phyloP scores from a whole-genome alignment of 2,329 filamentous ascomycete species.

The Exophiala mesophila region DNA sequence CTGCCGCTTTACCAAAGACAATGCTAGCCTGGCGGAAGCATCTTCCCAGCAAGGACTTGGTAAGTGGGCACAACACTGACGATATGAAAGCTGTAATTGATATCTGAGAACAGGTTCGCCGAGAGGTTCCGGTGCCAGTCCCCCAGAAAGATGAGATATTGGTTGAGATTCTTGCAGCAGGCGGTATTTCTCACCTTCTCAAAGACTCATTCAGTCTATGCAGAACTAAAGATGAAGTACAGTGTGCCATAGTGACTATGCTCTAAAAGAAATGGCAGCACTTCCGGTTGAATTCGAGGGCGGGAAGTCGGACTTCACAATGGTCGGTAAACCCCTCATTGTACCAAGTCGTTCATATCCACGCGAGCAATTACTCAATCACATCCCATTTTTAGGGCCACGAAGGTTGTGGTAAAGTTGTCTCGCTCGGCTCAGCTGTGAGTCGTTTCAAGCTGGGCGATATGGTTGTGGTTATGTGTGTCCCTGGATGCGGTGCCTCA shows the following conservation, averaged over 20 bases:
- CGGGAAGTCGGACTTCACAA: neutral
- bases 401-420: slow-evolving; percentile 15
- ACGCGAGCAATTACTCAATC: too few species aligned
- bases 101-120: neutral
- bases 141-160: neutral
- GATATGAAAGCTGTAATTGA: too few species aligned
- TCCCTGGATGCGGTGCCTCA: neutral
- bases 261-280: neutral
- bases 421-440: slow-evolving; percentile 5
- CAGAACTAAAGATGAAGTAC: too few species aligned
- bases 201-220: too few species aligned
- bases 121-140: neutral
- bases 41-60: neutral
- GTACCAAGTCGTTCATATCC: too few species aligned
- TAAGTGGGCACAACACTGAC: neutral
- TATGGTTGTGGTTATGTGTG: neutral
- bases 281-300: neutral
- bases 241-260: neutral
- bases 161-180: neutral
- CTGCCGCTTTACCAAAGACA: neutral
- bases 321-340: too few species aligned
- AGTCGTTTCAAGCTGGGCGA: slow-evolving; percentile 3
- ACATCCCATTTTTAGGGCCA: too few species aligned
- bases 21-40: neutral
- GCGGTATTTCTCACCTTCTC: neutral